phyloP scores from a whole-genome alignment of 179 eudicot genomes.

The Camellia oleifera region DNA sequence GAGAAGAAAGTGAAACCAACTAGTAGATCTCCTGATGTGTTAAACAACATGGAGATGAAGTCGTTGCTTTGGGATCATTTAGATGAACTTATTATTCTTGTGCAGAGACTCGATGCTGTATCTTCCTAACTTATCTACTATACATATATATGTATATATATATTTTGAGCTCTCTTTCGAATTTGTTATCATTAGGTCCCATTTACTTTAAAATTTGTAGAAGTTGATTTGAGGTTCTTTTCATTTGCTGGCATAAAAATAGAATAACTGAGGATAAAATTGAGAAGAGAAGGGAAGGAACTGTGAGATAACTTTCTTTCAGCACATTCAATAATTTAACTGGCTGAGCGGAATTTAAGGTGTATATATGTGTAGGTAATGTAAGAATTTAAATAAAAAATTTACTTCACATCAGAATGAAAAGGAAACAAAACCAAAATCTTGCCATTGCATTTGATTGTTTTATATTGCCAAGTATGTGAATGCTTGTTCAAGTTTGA shows the following conservation, averaged over 20 bases:
- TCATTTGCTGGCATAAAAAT: not conserved
- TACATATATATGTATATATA: not conserved
- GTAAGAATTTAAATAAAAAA: not conserved
- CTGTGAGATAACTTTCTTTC: too few species aligned
- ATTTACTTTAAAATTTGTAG: not conserved
- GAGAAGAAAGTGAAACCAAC: constrained; percentile 34
- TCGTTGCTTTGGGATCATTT: constrained; percentile 67
- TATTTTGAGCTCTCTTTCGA: not conserved
- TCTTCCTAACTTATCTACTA: constrained; percentile 22
- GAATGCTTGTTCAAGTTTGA: too few species aligned
- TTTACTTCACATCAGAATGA: too few species aligned
- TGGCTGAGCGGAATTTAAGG: not conserved
- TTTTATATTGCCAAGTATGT: too few species aligned
- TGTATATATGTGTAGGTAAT: not conserved
- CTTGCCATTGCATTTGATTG: too few species aligned
- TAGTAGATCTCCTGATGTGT: constrained; percentile 34
- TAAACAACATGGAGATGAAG: constrained; percentile 37
- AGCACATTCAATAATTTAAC: too few species aligned
- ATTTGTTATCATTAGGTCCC: not conserved
- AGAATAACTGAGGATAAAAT: too few species aligned
- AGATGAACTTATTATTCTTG: constrained; percentile 57
- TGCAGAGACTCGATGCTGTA: constrained; percentile 63
- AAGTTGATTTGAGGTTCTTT: not conserved
- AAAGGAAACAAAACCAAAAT: too few species aligned
- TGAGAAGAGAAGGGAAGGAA: too few species aligned